Base-by-base conservation (phyloP, 2,329 filamentous ascomycete genomes). In the Aspergillus sp. region DNA sequence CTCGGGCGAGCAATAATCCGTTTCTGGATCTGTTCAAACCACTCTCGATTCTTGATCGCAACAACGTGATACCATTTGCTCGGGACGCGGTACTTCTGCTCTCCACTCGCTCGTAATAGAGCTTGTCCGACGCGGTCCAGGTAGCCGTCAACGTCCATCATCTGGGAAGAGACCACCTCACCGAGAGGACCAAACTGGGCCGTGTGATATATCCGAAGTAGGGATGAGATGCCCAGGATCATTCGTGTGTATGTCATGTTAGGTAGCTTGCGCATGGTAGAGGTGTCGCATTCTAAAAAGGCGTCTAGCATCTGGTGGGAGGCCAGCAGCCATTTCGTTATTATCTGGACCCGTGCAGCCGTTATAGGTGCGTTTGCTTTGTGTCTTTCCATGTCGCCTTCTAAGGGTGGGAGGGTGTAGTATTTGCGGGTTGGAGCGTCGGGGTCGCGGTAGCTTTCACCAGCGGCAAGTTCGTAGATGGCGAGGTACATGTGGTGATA, bases 391-490 rank as follows among this genome's bases (percentile, higher is more conserved):
- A 44, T 44, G 25, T 54, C 23, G 8, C 52, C 52, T 25, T 54
- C 52, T 8, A 54, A 19, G 17, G 52, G 52, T 7, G 52, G 52
- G 10, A 54, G 52, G 7, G 52, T 54, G 52, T 54, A 54, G n/a
- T 54, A 54, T 44, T 44, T 54, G 39, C 52, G 52, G 8, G 52
- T 42, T 7, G 52, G 38, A 1, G 52, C 52, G 6, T 54, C 52
- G 8, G 52, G 52, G 17, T 54, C 52, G n/a, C 52, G 52, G 27
- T 54, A 54, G n/a, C 52, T 39, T 66, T 74, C 71, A 25, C 73
- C 73, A 48, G 72, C 67, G 38, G 69, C 73, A 17, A 74, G 62
- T 59, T 75, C 73, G 52, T 75, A 75, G 59, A 75, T 66, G 10
- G 71, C 66, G n/a, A 75, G 66, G 48, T 66, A 64, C 11, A 68